Evolutionary conservation across 768 basidiomycete genomes (phyloP), one percentile per base, ranked within the genome.

Genomic region (Suillus luteus): DNA sequence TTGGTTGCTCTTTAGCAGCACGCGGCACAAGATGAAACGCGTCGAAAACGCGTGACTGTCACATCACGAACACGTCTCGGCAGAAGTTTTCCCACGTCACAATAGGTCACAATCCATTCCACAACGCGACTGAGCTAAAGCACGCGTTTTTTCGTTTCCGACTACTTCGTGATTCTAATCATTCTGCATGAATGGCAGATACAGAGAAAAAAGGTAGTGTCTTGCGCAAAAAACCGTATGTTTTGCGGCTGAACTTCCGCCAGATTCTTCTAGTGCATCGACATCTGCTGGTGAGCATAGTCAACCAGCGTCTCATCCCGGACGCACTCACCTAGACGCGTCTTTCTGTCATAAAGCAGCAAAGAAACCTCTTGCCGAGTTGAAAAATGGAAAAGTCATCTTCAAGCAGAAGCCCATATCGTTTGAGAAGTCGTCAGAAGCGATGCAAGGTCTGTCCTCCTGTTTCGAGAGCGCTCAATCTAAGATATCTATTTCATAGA

Each of bases 341-440:
- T 74, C 62, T 62, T 62, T 60, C 60, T 55, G 43, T 67, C 68
- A 79, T 74, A 44, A 77, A 72, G 73, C 70, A 46, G 76, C 76
- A 57, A 85, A 80, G 70, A 61, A 75, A 1, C 67, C 77, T 8
- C 75, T 88, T 17, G 84, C 82, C 5, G 91, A 92, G 65, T 71
- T 93, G 15, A 91, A 85, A 80, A 91, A 90, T 72, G 91, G 90
- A 24, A 94, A 88, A 73, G 83, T 90, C 3, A 66, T 85, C 12
- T 87, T 93, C 71, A 90, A 83, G 74, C 92, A 94, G 80, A 93
- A 91, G 75, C 76, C 82, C 17, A 70, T 88, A 40, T 85, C 89
- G 0, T 85, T 91, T 57, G 90, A 93, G 76, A 92, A 92, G 73
- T 81, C 86, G 68, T 90, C 89, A 7, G 91, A 93, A 72, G 92